phyloP scores from a whole-genome alignment of 345 rosid species.

The Adansonia digitata region DNA sequence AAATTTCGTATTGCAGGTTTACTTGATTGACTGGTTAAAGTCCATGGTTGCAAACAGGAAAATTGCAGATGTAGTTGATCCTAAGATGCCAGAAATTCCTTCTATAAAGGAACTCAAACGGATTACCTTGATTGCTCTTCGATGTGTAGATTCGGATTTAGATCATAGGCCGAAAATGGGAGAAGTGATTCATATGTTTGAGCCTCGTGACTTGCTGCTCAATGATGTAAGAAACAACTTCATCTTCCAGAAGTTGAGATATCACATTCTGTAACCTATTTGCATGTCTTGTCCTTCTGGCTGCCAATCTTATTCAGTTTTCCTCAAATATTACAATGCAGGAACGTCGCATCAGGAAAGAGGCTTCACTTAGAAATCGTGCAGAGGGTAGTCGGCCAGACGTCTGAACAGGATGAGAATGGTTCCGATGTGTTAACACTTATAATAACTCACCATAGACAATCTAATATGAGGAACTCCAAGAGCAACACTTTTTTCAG shows the following conservation, averaged over 20 bases:
- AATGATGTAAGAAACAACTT: conserved; percentile 33
- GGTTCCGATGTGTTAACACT: neutral
- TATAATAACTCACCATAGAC: neutral
- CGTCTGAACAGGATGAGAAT: neutral
- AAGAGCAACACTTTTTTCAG: neutral
- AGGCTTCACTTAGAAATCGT: neutral
- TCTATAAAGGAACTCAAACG: conserved; percentile 58
- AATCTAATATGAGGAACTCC: neutral
- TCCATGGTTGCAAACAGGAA: conserved; percentile 53
- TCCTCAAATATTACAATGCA: neutral
- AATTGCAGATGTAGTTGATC: conserved; percentile 49
- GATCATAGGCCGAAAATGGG: conserved; percentile 68
- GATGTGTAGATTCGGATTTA: conserved; percentile 60
- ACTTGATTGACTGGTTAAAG: conserved; percentile 64
- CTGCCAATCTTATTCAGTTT: neutral
- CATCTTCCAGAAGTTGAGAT: conserved; percentile 9
- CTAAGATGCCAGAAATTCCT: conserved; percentile 47
- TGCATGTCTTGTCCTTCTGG: neutral
- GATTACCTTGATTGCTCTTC: conserved; percentile 50
- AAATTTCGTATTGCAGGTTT: conserved; percentile 29
- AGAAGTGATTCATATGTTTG: conserved; percentile 69
- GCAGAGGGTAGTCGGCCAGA: neutral
- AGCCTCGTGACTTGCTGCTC: conserved; percentile 58
- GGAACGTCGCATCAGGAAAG: neutral
- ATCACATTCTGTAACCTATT: conserved; percentile 2